Conservation (phyloP, 139 green algal species). For the Medakamo hakoo region DNA sequence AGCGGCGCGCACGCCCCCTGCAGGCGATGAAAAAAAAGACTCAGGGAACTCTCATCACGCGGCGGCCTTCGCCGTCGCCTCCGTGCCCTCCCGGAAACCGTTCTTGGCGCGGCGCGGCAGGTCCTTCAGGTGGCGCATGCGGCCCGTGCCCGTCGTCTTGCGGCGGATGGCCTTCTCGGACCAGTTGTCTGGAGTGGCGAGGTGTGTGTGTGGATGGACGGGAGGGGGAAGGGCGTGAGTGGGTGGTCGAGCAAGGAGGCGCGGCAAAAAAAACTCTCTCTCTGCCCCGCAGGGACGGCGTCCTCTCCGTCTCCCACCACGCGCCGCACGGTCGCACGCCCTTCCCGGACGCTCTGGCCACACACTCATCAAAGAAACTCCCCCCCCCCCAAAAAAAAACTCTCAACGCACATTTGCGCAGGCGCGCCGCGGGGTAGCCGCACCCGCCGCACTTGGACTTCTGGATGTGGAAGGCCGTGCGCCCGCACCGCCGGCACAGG, state of each 20-base stretch:
- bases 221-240: no score
- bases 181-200: constrained; percentile 80
- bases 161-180: constrained; percentile 88
- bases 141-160: constrained; percentile 94
- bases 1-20: no score
- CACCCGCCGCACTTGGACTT: constrained; percentile 83
- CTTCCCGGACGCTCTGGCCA: no score
- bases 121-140: constrained; percentile 86
- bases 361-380: no score
- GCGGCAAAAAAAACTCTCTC: no score
- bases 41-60: background rate
- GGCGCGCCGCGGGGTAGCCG: constrained; percentile 84
- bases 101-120: constrained; percentile 87
- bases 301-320: no score
- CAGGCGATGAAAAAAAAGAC: background rate
- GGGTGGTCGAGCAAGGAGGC: no score
- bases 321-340: no score
- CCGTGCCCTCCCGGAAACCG: constrained; percentile 69
- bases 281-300: no score
- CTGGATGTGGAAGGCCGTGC: constrained; percentile 87
- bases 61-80: background rate
- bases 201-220: background rate
- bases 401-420: constrained; percentile 76
- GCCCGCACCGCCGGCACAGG: constrained; percentile 81
- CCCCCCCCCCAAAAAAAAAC: background rate